Evolutionary conservation across 495 filamentous ascomycete species (phyloP).

Genomic region (Umbilicaria muhlenbergii): DNA sequence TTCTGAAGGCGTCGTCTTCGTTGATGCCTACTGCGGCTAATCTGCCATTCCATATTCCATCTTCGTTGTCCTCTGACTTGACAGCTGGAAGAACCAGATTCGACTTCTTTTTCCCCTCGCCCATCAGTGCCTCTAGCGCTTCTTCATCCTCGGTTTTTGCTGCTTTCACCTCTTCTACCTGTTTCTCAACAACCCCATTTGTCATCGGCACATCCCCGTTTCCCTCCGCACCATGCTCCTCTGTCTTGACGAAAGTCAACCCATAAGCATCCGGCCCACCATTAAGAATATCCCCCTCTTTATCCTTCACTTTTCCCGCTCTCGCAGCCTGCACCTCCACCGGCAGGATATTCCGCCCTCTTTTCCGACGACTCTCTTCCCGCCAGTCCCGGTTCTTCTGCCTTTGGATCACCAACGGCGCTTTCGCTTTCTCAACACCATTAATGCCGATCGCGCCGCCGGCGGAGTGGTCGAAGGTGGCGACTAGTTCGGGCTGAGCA

Average conservation of each 20-base stretch:
- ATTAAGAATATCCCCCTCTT: slow-evolving; percentile 21
- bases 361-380: slow-evolving; percentile 38
- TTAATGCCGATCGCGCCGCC: slow-evolving; percentile 37
- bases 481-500: slow-evolving; percentile 32
- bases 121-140: slow-evolving; percentile 67
- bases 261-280: slow-evolving; percentile 28
- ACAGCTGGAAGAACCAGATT: slow-evolving; percentile 43
- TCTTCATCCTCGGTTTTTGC: slow-evolving; percentile 40
- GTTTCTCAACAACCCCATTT: slow-evolving; percentile 13
- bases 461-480: slow-evolving; percentile 41
- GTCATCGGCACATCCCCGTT: slow-evolving; percentile 16
- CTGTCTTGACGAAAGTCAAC: slow-evolving; percentile 25
- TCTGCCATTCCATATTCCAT: slow-evolving; percentile 13
- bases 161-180: neutral
- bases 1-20: slow-evolving; percentile 55
- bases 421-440: slow-evolving; percentile 20
- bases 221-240: slow-evolving; percentile 11
- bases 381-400: slow-evolving; percentile 61
- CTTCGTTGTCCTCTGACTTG: slow-evolving; percentile 15
- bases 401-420: slow-evolving; percentile 46
- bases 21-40: slow-evolving; percentile 16
- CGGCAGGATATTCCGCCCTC: slow-evolving; percentile 35
- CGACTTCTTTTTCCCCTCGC: slow-evolving; percentile 35
- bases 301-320: slow-evolving; percentile 16
- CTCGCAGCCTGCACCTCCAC: slow-evolving; percentile 33